A percentile compares a stretch with the other conserved stretches of the same genome.
Conservation (phyloP, 345 rosid species). For the Streptanthus diversifolius region DNA sequence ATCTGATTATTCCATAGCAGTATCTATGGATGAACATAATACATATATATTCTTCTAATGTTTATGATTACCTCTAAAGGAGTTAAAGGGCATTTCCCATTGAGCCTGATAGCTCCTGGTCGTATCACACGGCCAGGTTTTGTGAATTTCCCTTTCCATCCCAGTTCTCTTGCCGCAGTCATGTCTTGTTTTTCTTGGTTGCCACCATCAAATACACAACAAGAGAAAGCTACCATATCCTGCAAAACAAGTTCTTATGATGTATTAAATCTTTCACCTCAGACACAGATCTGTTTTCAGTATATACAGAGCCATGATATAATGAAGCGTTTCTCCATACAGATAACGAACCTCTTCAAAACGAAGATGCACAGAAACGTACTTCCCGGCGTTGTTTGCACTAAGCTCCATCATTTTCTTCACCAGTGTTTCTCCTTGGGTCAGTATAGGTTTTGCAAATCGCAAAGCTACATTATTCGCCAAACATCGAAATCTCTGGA, state of each 20-base stretch:
- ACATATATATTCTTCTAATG: background rate
- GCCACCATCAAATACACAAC: conserved; percentile 97
- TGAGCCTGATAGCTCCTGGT: conserved; percentile 90
- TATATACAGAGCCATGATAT: background rate
- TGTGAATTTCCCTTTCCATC: conserved; percentile 97
- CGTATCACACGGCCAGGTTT: conserved; percentile 93
- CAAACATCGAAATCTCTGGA: conserved; percentile 86
- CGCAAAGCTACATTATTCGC: conserved; percentile 86
- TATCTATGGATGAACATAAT: background rate
- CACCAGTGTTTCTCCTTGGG: conserved; percentile 75
- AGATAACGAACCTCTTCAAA: conserved; percentile 84
- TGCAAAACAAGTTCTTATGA: conserved; percentile 31
- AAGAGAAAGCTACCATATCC: conserved; percentile 99
- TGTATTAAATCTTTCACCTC: conserved; percentile 5
- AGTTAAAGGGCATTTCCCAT: conserved; percentile 95
- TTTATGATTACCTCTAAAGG: conserved; percentile 73
- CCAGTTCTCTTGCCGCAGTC: conserved; percentile 88
- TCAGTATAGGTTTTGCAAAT: conserved; percentile 69
- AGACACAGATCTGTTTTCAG: background rate
- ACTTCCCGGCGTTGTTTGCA: conserved; percentile 67
- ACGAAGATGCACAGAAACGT: conserved; percentile 92
- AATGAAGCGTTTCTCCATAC: conserved; percentile 5
- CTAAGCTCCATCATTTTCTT: conserved; percentile 89
- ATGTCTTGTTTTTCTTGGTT: conserved; percentile 74
- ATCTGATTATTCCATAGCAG: background rate